Conservation (phyloP, 2,329 filamentous ascomycete species). For the Tetracladium maxilliforme region DNA sequence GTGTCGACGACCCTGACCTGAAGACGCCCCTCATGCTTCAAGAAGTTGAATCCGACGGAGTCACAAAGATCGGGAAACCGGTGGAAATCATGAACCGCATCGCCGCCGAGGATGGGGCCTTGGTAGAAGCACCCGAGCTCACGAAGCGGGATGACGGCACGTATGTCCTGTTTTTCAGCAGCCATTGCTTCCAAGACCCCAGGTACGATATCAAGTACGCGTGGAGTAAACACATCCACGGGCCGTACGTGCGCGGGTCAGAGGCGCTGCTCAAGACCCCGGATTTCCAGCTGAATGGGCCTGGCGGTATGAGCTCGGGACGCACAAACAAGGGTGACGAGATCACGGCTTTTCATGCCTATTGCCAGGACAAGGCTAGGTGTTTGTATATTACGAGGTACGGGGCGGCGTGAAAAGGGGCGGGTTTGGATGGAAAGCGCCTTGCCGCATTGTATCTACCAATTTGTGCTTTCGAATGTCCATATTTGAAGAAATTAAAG, state of each 20-base stretch:
- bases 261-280: background rate
- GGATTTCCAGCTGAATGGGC: background rate
- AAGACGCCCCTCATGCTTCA: slow-evolving; percentile 42
- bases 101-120: slow-evolving; percentile 27
- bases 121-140: slow-evolving; percentile 47
- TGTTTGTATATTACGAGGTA: no score
- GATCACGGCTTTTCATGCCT: slow-evolving; percentile 7
- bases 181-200: slow-evolving; percentile 37
- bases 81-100: slow-evolving; percentile 29
- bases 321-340: slow-evolving; percentile 4
- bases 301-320: background rate
- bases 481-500: no score
- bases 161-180: slow-evolving; percentile 49
- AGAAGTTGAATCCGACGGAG: slow-evolving; percentile 29
- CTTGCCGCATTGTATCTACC: no score
- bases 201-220: slow-evolving; percentile 44
- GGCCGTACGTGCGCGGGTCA: background rate
- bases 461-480: no score
- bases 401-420: no score
- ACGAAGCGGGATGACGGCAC: slow-evolving; percentile 26
- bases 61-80: slow-evolving; percentile 33
- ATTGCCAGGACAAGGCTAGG: slow-evolving; percentile 3
- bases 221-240: background rate
- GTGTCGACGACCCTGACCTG: slow-evolving; percentile 16
- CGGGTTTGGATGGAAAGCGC: no score